These are phyloP conservation scores for Globisporangium canariense DNA, from an alignment of 352 stramenopile species.

Conservation along the genomic window DNA sequence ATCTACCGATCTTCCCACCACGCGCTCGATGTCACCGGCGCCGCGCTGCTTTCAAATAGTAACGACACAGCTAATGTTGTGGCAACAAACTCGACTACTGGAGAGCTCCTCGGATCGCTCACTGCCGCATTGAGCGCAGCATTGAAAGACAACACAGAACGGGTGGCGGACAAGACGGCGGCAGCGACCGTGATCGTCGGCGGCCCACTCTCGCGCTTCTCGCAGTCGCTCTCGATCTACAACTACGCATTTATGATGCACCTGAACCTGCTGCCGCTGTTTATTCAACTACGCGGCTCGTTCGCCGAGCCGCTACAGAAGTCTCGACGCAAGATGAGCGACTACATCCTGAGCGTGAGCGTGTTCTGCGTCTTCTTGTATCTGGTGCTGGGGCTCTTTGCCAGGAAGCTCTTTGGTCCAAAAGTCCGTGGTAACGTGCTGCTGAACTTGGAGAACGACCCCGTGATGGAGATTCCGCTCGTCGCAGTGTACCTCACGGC, in stretches of 20 bases:
- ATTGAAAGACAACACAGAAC: neutral
- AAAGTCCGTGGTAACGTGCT: conserved; percentile 70
- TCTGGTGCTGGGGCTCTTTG: conserved; percentile 43
- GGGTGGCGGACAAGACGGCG: conserved; percentile 9
- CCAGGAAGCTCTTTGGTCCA: conserved; percentile 51
- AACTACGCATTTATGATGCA: conserved; percentile 88
- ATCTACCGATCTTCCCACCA: conserved; percentile 48
- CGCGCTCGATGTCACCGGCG: conserved; percentile 12
- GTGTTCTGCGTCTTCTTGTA: conserved; percentile 66
- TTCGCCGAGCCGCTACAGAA: conserved; percentile 48
- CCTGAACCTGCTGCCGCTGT: conserved; percentile 74
- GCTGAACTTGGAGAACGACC: conserved; percentile 73
- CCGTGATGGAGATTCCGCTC: conserved; percentile 61
- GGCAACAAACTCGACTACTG: conserved; percentile 14
- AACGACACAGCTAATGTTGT: neutral
- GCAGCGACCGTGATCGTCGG: conserved; percentile 31
- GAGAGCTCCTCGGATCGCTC: neutral
- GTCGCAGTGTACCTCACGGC: conserved; percentile 70
- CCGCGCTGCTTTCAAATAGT: neutral
- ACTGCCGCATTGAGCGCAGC: neutral
- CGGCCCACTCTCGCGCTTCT: conserved; percentile 41
- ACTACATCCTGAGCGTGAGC: conserved; percentile 45
- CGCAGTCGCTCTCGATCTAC: conserved; percentile 69
- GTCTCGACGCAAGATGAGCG: conserved; percentile 49
- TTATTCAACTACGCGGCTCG: conserved; percentile 60